Evolutionary conservation across 441 rosid species (phyloP).

Genomic region (Populus hybrid): DNA sequence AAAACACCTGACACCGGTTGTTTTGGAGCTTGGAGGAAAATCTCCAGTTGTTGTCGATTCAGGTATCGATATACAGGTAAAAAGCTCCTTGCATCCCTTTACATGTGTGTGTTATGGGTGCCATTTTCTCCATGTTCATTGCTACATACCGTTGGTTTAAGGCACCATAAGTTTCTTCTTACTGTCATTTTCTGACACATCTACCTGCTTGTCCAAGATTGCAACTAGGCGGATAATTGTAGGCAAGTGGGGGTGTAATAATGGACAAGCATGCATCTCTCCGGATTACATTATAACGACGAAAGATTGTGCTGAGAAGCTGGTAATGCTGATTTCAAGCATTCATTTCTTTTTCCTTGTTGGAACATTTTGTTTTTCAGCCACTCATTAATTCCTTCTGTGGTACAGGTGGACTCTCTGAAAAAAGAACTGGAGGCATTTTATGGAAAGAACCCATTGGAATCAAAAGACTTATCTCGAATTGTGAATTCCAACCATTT

Average conservation of each 20-base stretch:
- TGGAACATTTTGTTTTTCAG: background rate
- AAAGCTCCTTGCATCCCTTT: background rate
- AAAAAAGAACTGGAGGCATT: slow-evolving; percentile 62
- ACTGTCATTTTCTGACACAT: slow-evolving; percentile 4
- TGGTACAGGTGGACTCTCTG: slow-evolving; percentile 58
- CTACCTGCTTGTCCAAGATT: slow-evolving; percentile 37
- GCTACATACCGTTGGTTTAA: background rate
- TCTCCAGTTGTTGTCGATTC: slow-evolving; percentile 65
- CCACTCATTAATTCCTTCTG: slow-evolving; percentile 18
- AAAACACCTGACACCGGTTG: slow-evolving; percentile 76
- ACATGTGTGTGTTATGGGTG: background rate
- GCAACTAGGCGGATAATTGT: slow-evolving; percentile 57
- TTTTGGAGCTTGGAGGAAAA: slow-evolving; percentile 83
- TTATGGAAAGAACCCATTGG: slow-evolving; percentile 78
- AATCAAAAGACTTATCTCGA: slow-evolving; percentile 80
- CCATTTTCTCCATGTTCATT: background rate
- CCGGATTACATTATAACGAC: slow-evolving; percentile 66
- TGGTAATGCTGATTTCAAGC: slow-evolving; percentile 38
- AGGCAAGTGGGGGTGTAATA: slow-evolving; percentile 75
- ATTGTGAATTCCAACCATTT: slow-evolving; percentile 84
- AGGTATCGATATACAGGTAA: slow-evolving; percentile 51
- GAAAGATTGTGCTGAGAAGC: slow-evolving; percentile 48
- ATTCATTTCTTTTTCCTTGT: slow-evolving; percentile 1
- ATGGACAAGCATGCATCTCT: slow-evolving; percentile 74
- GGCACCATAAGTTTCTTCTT: background rate